These are phyloP conservation scores for Actinomucor elegans DNA, from an alignment of 371 early-diverging fungal genomes.

Conservation along the genomic window DNA sequence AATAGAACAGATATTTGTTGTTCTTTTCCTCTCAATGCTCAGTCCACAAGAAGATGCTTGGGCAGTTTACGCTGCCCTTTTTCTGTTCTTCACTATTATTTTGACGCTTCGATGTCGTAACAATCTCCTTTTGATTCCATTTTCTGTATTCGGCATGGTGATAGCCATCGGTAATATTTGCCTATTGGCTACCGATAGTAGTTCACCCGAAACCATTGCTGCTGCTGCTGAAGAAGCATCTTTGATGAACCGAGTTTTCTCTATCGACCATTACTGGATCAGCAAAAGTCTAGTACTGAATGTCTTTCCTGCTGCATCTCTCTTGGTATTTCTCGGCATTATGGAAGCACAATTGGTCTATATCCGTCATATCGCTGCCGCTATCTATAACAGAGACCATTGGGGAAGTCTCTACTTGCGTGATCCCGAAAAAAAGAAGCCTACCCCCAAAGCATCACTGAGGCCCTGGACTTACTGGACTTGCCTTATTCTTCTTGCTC, in stretches of 20 bases:
- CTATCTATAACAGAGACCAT: slow-evolving; percentile 21
- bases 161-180: slow-evolving; percentile 6
- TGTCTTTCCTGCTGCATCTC: slow-evolving; percentile 12
- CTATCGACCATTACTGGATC: slow-evolving; percentile 3
- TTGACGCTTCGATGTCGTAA: slow-evolving; percentile 19
- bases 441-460: not conserved
- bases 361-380: slow-evolving; percentile 21
- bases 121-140: slow-evolving; percentile 30
- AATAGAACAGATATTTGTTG: not conserved
- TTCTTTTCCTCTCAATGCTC: slow-evolving; percentile 17
- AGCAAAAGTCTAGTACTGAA: slow-evolving; percentile 12
- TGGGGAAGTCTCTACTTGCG: slow-evolving; percentile 28
- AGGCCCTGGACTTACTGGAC: slow-evolving; percentile 22
- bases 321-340: slow-evolving; percentile 16
- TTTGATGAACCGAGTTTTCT: not conserved
- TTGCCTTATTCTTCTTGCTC: slow-evolving; percentile 2
- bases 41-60: slow-evolving; percentile 31
- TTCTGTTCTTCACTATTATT: slow-evolving; percentile 11
- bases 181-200: not conserved
- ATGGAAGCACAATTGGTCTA: slow-evolving; percentile 26
- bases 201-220: not conserved
- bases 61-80: slow-evolving; percentile 29
- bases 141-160: slow-evolving; percentile 16
- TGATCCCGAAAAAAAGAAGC: slow-evolving; percentile 16
- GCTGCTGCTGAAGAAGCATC: not conserved